Evolutionary conservation across 2,329 filamentous ascomycete species (phyloP).

Genomic region (Cordyceps javanica): DNA sequence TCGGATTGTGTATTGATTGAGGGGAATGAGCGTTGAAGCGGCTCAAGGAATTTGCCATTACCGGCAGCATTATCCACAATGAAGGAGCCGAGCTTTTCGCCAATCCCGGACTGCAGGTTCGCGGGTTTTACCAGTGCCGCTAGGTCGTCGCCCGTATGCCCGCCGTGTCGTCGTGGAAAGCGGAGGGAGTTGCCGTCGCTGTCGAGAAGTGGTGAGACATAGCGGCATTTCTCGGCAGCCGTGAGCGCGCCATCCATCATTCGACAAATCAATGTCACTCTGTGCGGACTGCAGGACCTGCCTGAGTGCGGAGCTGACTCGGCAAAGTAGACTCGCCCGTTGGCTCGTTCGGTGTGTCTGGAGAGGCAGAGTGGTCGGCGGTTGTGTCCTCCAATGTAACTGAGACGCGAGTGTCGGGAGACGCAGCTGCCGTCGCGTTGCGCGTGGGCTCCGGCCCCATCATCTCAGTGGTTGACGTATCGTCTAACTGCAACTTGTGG

Average conservation of each 20-base stretch:
- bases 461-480: no score
- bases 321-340: no score
- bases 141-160: not conserved
- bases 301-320: no score
- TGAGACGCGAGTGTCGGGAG: no score
- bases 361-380: no score
- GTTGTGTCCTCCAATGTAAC: no score
- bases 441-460: no score
- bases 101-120: not conserved
- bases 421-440: no score
- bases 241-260: not conserved
- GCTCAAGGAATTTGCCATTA: not conserved
- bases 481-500: no score
- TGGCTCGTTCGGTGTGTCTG: no score
- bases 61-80: not conserved
- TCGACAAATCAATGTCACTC: not conserved
- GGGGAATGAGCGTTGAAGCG: not conserved
- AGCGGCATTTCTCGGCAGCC: not conserved
- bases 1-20: not conserved
- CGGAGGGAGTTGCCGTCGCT: not conserved
- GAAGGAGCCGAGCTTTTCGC: not conserved
- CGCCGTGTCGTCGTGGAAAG: not conserved
- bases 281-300: not conserved
- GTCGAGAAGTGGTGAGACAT: not conserved
- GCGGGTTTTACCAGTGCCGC: not conserved